phyloP scores from a whole-genome alignment of 371 early-diverging fungal genomes.

The Rhizomucor pusillus region DNA sequence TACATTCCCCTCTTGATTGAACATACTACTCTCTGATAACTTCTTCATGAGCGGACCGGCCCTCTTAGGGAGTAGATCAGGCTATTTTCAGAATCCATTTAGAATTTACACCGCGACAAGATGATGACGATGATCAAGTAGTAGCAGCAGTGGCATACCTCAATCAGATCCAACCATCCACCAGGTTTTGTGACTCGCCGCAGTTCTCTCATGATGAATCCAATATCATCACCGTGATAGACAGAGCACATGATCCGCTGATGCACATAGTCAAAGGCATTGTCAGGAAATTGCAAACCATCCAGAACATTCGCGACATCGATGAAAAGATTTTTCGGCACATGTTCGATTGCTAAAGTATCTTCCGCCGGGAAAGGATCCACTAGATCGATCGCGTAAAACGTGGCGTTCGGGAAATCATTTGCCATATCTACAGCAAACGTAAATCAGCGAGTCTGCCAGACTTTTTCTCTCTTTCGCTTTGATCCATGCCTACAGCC shows the following conservation, averaged over 20 bases:
- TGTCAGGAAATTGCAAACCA: slow-evolving; percentile 14
- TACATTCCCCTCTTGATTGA: not conserved
- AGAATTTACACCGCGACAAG: no score
- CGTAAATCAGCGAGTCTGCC: no score
- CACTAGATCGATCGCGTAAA: slow-evolving; percentile 27
- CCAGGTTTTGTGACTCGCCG: slow-evolving; percentile 31
- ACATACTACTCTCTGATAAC: slow-evolving; percentile 7
- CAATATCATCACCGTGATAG: slow-evolving; percentile 21
- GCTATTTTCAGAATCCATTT: not conserved
- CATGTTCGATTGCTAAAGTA: slow-evolving; percentile 5
- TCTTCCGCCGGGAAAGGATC: slow-evolving; percentile 11
- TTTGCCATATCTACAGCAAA: slow-evolving; percentile 31
- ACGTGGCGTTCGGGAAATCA: slow-evolving; percentile 30
- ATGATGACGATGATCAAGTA: no score
- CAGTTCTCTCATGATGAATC: slow-evolving; percentile 20
- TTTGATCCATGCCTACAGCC: slow-evolving; percentile 19
- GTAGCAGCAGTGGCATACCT: slow-evolving; percentile 9
- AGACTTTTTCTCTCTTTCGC: not conserved
- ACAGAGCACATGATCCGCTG: slow-evolving; percentile 29
- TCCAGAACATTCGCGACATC: slow-evolving; percentile 19
- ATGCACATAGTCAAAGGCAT: slow-evolving; percentile 33
- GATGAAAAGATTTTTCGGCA: slow-evolving; percentile 25
- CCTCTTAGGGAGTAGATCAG: slow-evolving; percentile 15
- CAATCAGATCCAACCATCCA: slow-evolving; percentile 38
- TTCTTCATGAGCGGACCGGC: slow-evolving; percentile 17